Base-by-base conservation (phyloP, 768 basidiomycete genomes). In the Pseudohyphozyma bogoriensis region DNA sequence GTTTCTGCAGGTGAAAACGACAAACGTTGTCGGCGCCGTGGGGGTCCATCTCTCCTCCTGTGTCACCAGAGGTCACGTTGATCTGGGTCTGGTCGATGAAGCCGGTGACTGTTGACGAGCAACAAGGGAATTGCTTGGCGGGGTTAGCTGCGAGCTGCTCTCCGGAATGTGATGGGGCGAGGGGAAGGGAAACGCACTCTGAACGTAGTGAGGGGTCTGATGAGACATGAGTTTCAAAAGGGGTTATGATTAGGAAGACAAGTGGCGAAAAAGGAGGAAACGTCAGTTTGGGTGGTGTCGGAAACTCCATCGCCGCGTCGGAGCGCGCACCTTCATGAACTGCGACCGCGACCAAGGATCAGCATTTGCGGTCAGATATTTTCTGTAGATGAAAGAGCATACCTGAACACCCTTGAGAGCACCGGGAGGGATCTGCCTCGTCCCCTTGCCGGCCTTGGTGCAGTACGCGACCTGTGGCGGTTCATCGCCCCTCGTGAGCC, bases 391-490 rank as follows among this genome's bases (percentile, higher is more conserved):
- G n/a, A n/a, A n/a, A n/a, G n/a, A n/a, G n/a, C n/a, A n/a, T n/a
- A n/a, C n/a, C n/a, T n/a, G 86, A 0, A 85, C 76, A 56, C 85
- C 86, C 3, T 72, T 72, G 35, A 88, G 72, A 35, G 85, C 78
- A 24, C 83, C 83, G 0, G 70, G 73, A n/a, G 85, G 85, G 36
- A 89, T 86, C 55, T 84, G 69, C 59, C 88, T 84, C 5, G 85
- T 82, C 3, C 87, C 87, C 56, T 79, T 81, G 9, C 80, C 81
- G 70, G 64, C 60, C 51, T 71, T 70, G 31, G 72, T 73, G 66
- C 73, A 74, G 61, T 63, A 73, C 1, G 73, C 72, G 16, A 74
- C n/a, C n/a, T n/a, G n/a, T n/a, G n/a, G n/a, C n/a, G n/a, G n/a
- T n/a, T n/a, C n/a, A n/a, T n/a, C 72, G 58, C 68, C 61, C 62